Base-by-base conservation (phyloP, 371 early-diverging fungal species). In the Nematocida minor region DNA sequence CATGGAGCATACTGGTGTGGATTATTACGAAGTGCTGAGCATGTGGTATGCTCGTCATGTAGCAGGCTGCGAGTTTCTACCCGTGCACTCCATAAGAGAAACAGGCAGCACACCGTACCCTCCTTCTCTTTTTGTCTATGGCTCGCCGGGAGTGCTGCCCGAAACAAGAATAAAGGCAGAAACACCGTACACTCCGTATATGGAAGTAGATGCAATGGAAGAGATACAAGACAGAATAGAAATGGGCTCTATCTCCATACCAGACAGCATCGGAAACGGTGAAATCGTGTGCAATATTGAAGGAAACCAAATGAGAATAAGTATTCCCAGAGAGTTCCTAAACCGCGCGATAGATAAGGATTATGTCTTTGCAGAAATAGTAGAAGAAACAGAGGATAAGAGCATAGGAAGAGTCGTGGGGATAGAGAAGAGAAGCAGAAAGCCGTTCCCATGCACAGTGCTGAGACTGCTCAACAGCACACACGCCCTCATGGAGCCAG, bases 281-380 rank as follows among this genome's bases (percentile, higher is more conserved):
- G 32, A 16, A 40, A 25, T 74, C 4, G 4, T 40, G 2, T 74
- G 77, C 53, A 40, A 40, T 2, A 62, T 74, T 32, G 77, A 74
- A 49, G 77, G 77, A 41, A 18, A 42, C 4, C 77, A 74, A 27
- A 36, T 42, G 31, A 4, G 60, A 11, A 74, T 74, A 51, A 34
- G 51, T 7, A 38, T 74, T 14, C 47, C 41, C 0, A 32, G 14
- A 20, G 47, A 63, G 32, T 4, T 48, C 27, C 40, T 74, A 16
- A 53, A 66, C 55, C n/a, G 63, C 25, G 77, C 77, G 1, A 54
- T 62, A 41, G 54, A 74, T 38, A 40, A 38, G 20, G 77, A 74
- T 36, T 29, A 31, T 44, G 66, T 74, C 16, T 31, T 64, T 6
- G 64, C 51, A 16, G 44, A 64, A 31, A 32, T 55, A 32, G 36